Evolutionary conservation across 2,329 filamentous ascomycete species (phyloP).

Genomic region (Hymenoscyphus occultus): DNA sequence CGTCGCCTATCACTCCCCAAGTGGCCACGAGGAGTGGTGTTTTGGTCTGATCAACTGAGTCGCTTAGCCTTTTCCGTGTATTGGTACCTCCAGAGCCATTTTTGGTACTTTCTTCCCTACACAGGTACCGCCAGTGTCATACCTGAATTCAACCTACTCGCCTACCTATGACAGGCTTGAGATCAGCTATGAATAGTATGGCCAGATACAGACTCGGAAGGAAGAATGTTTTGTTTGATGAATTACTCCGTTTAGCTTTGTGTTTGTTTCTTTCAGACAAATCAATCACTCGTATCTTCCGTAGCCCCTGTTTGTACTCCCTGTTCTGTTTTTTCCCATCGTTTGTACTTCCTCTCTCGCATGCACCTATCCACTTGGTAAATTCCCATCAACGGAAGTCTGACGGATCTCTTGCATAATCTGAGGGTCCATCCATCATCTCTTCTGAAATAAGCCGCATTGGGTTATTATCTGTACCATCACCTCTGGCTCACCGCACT

Average conservation of each 20-base stretch:
- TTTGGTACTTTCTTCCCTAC: not conserved
- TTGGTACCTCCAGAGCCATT: not conserved
- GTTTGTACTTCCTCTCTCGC: not conserved
- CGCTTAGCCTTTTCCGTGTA: not conserved
- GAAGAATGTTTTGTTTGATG: not conserved
- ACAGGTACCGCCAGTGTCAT: not conserved
- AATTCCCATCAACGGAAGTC: not conserved
- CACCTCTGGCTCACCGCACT: not conserved
- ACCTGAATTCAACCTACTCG: not conserved
- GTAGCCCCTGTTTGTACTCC: not conserved
- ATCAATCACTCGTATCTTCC: not conserved
- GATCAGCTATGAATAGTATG: conserved; percentile 1
- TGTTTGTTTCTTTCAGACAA: not conserved
- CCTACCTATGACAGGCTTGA: not conserved
- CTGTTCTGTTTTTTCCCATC: not conserved
- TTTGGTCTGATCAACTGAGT: not conserved
- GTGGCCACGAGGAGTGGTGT: not conserved
- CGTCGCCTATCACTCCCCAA: not conserved
- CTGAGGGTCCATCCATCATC: not conserved
- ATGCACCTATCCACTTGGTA: not conserved
- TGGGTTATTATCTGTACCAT: not conserved
- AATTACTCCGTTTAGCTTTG: not conserved
- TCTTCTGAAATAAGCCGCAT: not conserved
- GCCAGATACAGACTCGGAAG: not conserved
- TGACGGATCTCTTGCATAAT: conserved; percentile 4